Base-by-base conservation (phyloP, 352 stramenopile genomes). In the Phytophthora vignae region DNA sequence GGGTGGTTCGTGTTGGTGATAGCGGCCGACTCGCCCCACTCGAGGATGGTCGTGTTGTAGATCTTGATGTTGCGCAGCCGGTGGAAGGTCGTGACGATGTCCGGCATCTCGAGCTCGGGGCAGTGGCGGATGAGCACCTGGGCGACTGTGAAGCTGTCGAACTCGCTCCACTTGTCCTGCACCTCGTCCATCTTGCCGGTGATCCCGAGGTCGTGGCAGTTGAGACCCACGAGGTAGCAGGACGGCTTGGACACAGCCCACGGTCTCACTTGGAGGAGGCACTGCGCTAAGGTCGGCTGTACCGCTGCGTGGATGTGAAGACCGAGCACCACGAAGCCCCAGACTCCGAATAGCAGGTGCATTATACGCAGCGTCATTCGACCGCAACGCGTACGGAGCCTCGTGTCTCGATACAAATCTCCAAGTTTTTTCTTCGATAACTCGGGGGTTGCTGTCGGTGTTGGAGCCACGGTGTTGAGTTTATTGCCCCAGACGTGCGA, bases 181-280 rank as follows among this genome's bases (percentile, higher is more conserved):
- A 76, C 46, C 31, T 80, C 57, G 1, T 15, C 46, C 7, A 52
- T 46, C 12, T 65, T 61, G 19, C 71, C 71, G 0, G 55, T 53
- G 21, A 73, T 67, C 4, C 19, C 31, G 0, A 67, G 21, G 2
- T 1, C 6, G 21, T 69, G 40, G 31, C 76, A 83, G 58, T 78
- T 73, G 55, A n/a, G n/a, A n/a, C n/a, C n/a, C n/a, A n/a, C n/a
- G n/a, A n/a, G n/a, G n/a, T n/a, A n/a, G n/a, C n/a, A n/a, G n/a
- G n/a, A n/a, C n/a, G n/a, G n/a, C n/a, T n/a, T n/a, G 0, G 58
- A 56, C 4, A 69, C 63, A 15, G 74, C 46, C 79, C 78, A 83
- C 1, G 76, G 76, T 19, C 71, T 56, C 7, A 81, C 75, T 33
- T 77, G 69, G 17, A 80, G 60, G 9, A 60, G 17, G 36, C 73